Base-by-base conservation (phyloP, 495 filamentous ascomycete genomes). In the Aspergillus hancockii region DNA sequence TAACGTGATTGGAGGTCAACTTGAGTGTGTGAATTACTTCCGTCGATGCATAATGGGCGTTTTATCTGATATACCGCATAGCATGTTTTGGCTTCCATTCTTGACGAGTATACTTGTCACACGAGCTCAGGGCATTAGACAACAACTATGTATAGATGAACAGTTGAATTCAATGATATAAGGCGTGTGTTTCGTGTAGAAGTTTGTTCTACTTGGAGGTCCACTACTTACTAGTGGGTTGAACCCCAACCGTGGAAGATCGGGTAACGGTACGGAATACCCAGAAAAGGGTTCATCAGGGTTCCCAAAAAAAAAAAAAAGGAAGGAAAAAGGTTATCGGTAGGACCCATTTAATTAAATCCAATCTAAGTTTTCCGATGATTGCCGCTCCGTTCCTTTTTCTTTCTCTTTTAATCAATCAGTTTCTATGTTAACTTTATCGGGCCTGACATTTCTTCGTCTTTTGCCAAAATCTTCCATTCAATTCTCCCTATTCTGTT, bases 351-450 rank as follows among this genome's bases (percentile, higher is more conserved):
- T 32, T 31, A 52, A 21, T 22, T 22, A 49, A 8, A 8, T 49
- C n/a, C n/a, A n/a, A n/a, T 49, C 22, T 14, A 49, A 23, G 50
- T 32, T 23, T 54, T 43, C 52, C 52, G 52, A 19, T 25, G 52
- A 43, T 54, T 54, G 52, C 52, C 52, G 52, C 36, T 54, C 38
- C 51, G 31, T 31, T 4, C 3, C 25, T 38, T 12, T 18, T 16
- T 53, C 1, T 21, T 21, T 12, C n/a, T 18, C 7, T 52, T 16
- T 8, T 28, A 28, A 28, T 28, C 25, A 28, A 28, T 28, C 25
- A 28, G 25, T 28, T 36, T 36, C 13, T 36, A 10, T 2, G 34
- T 4, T 36, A 36, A 36, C 8, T 10, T 36, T 10, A 36, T 14
- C 34, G 1, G 34, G 34, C 34, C 34, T 36, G 34, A 14, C 8